Base-by-base conservation (phyloP, 208 protist genomes). In the Crithidia brevicula region DNA sequence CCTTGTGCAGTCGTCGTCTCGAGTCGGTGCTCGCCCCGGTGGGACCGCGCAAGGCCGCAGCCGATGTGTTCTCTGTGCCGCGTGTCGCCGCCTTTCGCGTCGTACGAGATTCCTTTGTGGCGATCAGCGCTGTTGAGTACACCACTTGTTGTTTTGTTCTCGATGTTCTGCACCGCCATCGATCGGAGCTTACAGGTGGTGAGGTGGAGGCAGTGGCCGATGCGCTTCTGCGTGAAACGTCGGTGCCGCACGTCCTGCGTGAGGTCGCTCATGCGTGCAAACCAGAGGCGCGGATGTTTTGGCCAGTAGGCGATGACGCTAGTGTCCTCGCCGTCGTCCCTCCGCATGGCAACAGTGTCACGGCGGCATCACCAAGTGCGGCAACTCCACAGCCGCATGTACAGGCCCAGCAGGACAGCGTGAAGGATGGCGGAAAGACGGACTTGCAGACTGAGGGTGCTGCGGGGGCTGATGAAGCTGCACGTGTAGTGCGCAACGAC, bases 1-100 rank as follows among this genome's bases (percentile, higher is more conserved):
- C 61, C 0, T 45, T 84, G 33, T 83, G 78, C 70, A 83, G 76
- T 34, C 83, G 79, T 18, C 72, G 75, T 45, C 68, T 81, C 53
- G 79, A 85, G 52, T 57, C 63, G 20, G 45, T 88, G 30, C 50
- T 82, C 1, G 23, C 62, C 22, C 22, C 25, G 3, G 2, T 11
- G 0, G 30, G 16, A 3, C 18, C 1, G 4, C n/a, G 4, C 3
- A 28, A 20, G 20, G 1, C 16, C 31, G 43, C 1, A 2, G 45
- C 43, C n/a, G n/a, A n/a, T n/a, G n/a, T n/a, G n/a, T n/a, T n/a
- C n/a, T n/a, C n/a, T n/a, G n/a, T n/a, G n/a, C n/a, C n/a, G n/a
- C n/a, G n/a, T n/a, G n/a, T n/a, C n/a, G n/a, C n/a, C 1, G 59
- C 22, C 1, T 1, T 65, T 28, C 28, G 30, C 36, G 59, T 65